Evolutionary conservation across 208 protist species (phyloP), one percentile per base, ranked within the genome.

Genomic region (Naegleria gruberi): DNA sequence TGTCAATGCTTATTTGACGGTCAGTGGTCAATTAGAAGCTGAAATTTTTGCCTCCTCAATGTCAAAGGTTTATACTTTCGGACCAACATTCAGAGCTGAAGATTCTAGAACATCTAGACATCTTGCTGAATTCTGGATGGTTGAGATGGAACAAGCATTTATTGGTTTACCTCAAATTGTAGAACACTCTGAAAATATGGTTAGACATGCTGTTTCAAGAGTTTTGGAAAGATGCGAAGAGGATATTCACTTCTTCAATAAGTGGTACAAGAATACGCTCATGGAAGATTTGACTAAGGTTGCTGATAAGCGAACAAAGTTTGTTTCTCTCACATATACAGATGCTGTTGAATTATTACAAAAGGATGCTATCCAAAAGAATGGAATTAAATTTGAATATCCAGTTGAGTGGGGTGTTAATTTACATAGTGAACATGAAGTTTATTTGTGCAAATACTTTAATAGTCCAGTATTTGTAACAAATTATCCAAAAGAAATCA

Each of bases 11-110:
- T 99, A 98, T 92, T 93, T 99, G 15, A 99, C 99, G 44, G 98
- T 99, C 93, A 99, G 97, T 7, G 99, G 97, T n/a, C 99, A 99
- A 95, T 96, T 99, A 12, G 99, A 99, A 93, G 94, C 99, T 10
- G 98, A 99, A 92, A 98, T 98, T 7, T 94, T 95, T 89, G 96
- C 97, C 40, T 93, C 98, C 74, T 95, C 97, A 0, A n/a, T 99
- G 41, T 98, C 98, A 87, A 96, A 99, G 91, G 96, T 98, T 42
- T 99, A 98, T 93, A 99, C 97, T 91, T 95, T 98, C 91, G 41
- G 96, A 87, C 96, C 97, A 19, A 99, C 97, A 47, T 99, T 99
- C 94, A 95, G 99, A 89, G 98, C 98, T n/a, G 99, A 99, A 92
- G 97, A 98, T 92, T 98, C 96, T 34, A 97, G 97, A 92, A 99